phyloP scores from a whole-genome alignment of 78 protist species.

The Chrysochromulina tobinii region DNA sequence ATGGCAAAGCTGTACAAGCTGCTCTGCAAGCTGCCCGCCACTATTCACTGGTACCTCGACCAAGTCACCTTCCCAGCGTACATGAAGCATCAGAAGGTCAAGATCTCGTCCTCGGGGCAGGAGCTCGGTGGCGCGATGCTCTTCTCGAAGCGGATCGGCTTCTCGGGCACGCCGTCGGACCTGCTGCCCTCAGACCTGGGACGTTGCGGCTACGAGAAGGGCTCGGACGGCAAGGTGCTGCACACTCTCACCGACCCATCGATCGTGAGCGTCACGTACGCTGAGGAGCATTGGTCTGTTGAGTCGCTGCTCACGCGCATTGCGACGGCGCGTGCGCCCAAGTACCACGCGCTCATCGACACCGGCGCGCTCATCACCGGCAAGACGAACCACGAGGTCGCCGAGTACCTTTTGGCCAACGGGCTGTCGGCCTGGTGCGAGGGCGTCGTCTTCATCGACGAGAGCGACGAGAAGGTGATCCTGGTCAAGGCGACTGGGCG shows the following conservation, averaged over 20 bases:
- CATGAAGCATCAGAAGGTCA: constrained; percentile 32
- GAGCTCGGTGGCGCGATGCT: constrained; percentile 54
- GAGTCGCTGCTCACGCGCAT: neutral
- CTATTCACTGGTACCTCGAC: constrained; percentile 37
- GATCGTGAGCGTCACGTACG: neutral
- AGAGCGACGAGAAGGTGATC: constrained; percentile 52
- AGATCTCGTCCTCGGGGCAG: constrained; percentile 50
- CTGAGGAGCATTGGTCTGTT: constrained; percentile 29
- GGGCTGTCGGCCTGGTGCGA: constrained; percentile 32
- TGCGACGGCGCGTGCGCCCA: constrained; percentile 30
- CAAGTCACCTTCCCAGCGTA: constrained; percentile 39
- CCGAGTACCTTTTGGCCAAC: constrained; percentile 36
- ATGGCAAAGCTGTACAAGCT: constrained; percentile 38
- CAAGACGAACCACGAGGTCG: constrained; percentile 57
- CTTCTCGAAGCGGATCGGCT: constrained; percentile 56
- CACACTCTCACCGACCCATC: constrained; percentile 19
- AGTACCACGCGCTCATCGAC: constrained; percentile 65
- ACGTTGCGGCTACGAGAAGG: constrained; percentile 51
- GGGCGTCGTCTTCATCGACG: constrained; percentile 72
- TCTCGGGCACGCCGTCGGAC: constrained; percentile 61
- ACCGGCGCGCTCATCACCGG: constrained; percentile 73
- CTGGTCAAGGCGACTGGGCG: neutral
- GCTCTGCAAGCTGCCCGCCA: constrained; percentile 11
- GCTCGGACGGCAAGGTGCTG: constrained; percentile 57
- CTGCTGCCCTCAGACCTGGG: constrained; percentile 64